Evolutionary conservation across 2,329 filamentous ascomycete genomes (phyloP), one percentile per base, ranked within the genome.

Genomic region (Pseudogymnoascus sp.): DNA sequence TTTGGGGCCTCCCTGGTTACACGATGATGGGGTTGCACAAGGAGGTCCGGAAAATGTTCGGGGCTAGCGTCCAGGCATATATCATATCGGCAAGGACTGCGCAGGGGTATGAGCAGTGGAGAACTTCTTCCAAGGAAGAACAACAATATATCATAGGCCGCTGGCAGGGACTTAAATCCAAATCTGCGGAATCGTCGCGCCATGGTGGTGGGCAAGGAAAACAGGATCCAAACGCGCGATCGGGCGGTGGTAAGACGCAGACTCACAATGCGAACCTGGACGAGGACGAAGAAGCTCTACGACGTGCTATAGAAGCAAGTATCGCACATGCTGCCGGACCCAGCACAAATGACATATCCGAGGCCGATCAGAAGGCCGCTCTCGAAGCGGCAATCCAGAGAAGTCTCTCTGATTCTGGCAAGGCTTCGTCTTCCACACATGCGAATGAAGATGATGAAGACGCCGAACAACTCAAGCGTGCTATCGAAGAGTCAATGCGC

Each of bases 11-110:
- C 3, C 89, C 90, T 0, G 92, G 87, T 4, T 95, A 94, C 69
- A 83, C 89, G 3, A 88, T 92, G 79, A 89, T 92, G 71, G 92
- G 92, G 2, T 79, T 94, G 1, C 86, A 93, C 68, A 88, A 89
- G 39, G 88, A 93, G 71, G 79, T 94, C 60, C 81, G 86, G 64
- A 90, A 87, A 65, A 74, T 81, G 50, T 87, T 90, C 66, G 85
- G 86, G 22, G 85, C 81, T 47, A 89, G 84, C 64, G 85, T 90
- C 16, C 80, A 89, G 57, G 91, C 89, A 66, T 93, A 93, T 70
- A 90, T 95, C 65, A 84, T 91, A 50, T 84, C 89, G 1, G 88
- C 90, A 2, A 81, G 90, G 50, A 88, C 89, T 57, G 79, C 86
- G 0, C 89, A 95, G 71, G 90, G 91, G 1, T 84, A 85, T 63